Evolutionary conservation across 75 land plant species (phyloP), one percentile per base, ranked within the genome.

Genomic region (Azolla pinnata): DNA sequence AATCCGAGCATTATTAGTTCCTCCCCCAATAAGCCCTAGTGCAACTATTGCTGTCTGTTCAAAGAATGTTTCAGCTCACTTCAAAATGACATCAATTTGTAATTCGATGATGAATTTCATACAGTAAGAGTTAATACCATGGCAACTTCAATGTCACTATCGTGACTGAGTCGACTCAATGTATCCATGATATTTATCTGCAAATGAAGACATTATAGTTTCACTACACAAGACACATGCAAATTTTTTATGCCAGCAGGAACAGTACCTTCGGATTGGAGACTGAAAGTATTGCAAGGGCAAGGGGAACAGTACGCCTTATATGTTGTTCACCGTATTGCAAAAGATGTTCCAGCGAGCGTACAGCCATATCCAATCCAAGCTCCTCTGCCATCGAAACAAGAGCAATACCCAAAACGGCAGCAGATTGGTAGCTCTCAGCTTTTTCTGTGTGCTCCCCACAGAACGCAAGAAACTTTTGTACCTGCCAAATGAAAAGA

Each of bases 151-250:
- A 81, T 56, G 64, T 91, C 97, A 1, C 84, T 66, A 63, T 91
- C 97, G 71, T 91, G 97, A 56, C 89, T 91, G 5, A 91, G 81
- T 65, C 97, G 78, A 74, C 97, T 91, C 47, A 91, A 58, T 0
- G 97, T 91, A 68, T 91, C 97, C 97, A 91, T 91, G 14, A 91
- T 95, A 79, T 78, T 88, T 25, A 91, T 88, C 97, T 91, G 76
- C 38, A 34, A 21, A 25, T 64, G 60, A 24, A 64, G 54, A 67
- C 12, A 44, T 33, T 42, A n/a, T n/a, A n/a, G n/a, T n/a, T n/a
- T n/a, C n/a, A n/a, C n/a, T n/a, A n/a, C n/a, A n/a, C n/a, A n/a
- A n/a, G n/a, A n/a, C n/a, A n/a, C n/a, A n/a, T n/a, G n/a, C n/a
- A n/a, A n/a, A n/a, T n/a, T n/a, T n/a, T n/a, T n/a, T n/a, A n/a